Conservation (phyloP, 805 yeast species). For the Wickerhamiella hasegawae region DNA sequence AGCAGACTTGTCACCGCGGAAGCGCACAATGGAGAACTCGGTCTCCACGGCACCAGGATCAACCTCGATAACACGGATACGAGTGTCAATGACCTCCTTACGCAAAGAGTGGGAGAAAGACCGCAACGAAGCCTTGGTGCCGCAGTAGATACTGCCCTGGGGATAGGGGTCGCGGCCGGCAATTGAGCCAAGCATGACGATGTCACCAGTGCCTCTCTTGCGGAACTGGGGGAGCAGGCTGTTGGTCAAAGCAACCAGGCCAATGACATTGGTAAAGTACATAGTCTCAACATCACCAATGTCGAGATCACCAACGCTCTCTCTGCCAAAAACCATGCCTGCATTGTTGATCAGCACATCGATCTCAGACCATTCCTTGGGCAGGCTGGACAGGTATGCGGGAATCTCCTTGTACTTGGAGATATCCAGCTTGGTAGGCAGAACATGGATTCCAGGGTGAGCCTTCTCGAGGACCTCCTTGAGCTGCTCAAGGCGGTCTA, state of each 20-base stretch:
- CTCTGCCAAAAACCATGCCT: constrained; percentile 59
- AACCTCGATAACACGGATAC: constrained; percentile 53
- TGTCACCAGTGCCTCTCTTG: constrained; percentile 44
- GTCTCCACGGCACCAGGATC: constrained; percentile 74
- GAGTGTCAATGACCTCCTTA: constrained; percentile 58
- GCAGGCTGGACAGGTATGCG: constrained; percentile 36
- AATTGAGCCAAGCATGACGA: constrained; percentile 50
- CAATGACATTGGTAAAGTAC: constrained; percentile 79
- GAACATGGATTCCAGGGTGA: constrained; percentile 33
- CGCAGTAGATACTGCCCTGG: constrained; percentile 56
- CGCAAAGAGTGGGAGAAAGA: constrained; percentile 45
- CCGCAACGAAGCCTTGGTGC: constrained; percentile 48
- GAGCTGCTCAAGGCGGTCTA: constrained; percentile 38
- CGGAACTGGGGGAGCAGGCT: constrained; percentile 57
- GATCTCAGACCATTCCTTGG: constrained; percentile 36
- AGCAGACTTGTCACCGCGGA: constrained; percentile 41
- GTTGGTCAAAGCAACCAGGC: constrained; percentile 72
- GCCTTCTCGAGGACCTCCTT: constrained; percentile 30
- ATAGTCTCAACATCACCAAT: constrained; percentile 52
- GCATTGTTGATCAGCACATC: constrained; percentile 55
- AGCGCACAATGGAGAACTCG: constrained; percentile 51
- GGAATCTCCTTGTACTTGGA: constrained; percentile 34
- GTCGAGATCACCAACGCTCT: constrained; percentile 51
- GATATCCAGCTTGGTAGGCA: constrained; percentile 39
- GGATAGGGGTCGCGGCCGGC: constrained; percentile 61